A percentile compares a stretch with the other conserved stretches of the same genome.
phyloP scores from a whole-genome alignment of 331 rosid genomes.

The Quercus lobata region DNA sequence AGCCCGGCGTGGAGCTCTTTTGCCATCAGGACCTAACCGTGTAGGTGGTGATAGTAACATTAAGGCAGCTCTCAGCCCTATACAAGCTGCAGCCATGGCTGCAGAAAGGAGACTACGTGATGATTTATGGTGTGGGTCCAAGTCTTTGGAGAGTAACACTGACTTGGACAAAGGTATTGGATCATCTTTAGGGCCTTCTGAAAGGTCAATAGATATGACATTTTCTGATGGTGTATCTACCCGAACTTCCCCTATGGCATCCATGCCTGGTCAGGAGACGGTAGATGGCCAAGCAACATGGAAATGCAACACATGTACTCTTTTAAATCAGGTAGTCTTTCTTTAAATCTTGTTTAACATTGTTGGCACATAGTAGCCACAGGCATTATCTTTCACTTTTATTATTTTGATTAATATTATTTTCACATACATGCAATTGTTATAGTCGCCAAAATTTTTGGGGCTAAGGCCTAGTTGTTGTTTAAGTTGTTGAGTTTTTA shows the following conservation, averaged over 20 bases:
- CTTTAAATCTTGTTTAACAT: background rate
- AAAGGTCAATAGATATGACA: slow-evolving; percentile 10
- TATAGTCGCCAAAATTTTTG: too few relatives aligned
- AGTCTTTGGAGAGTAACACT: slow-evolving; percentile 23
- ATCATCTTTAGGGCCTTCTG: slow-evolving; percentile 28
- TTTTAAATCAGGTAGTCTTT: slow-evolving; percentile 41
- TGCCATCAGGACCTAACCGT: slow-evolving; percentile 57
- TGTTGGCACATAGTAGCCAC: background rate
- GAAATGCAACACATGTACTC: slow-evolving; percentile 50
- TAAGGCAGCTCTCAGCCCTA: slow-evolving; percentile 47
- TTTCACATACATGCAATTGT: too few relatives aligned
- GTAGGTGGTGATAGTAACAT: slow-evolving; percentile 51
- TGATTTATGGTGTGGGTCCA: slow-evolving; percentile 66
- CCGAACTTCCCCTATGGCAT: slow-evolving; percentile 10
- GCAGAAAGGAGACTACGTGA: slow-evolving; percentile 59
- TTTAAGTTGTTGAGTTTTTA: too few relatives aligned
- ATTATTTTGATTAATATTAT: background rate
- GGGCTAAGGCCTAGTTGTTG: too few relatives aligned
- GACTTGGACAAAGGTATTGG: slow-evolving; percentile 10
- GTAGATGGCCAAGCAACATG: slow-evolving; percentile 29
- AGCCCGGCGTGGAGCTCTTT: slow-evolving; percentile 36
- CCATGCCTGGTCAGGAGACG: slow-evolving; percentile 11
- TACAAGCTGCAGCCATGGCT: slow-evolving; percentile 68
- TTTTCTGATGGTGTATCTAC: slow-evolving; percentile 15
- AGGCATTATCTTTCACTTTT: background rate